Percentiles rank a stretch among this genome's conserved stretches.
Evolutionary conservation across 805 yeast species (phyloP).

Genomic region (Danielozyma ontarioensis): DNA sequence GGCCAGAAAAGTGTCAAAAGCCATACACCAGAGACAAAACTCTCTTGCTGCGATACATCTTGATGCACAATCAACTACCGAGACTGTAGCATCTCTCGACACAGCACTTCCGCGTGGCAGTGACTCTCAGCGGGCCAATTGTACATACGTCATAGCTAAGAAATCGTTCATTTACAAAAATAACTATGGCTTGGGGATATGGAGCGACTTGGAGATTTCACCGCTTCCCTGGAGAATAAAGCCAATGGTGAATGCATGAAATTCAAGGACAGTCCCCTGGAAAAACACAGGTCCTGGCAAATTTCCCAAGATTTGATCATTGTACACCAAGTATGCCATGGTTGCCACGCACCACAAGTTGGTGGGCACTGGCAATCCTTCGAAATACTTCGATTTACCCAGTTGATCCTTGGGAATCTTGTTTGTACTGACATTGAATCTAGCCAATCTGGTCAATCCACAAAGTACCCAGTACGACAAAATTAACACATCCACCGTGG

Average conservation of each 20-base stretch:
- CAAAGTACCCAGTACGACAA: slow-evolving; percentile 85
- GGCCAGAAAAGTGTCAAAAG: neutral
- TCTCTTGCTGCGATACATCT: neutral
- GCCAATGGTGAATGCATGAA: slow-evolving; percentile 64
- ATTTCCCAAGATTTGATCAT: slow-evolving; percentile 41
- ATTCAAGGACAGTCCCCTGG: slow-evolving; percentile 54
- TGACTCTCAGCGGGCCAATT: no score
- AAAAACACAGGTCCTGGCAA: slow-evolving; percentile 66
- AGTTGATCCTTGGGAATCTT: slow-evolving; percentile 83
- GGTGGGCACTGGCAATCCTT: slow-evolving; percentile 95
- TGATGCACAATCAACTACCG: neutral
- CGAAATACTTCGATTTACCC: slow-evolving; percentile 89
- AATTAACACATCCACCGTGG: slow-evolving; percentile 73
- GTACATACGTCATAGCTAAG: neutral
- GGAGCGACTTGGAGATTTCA: slow-evolving; percentile 85
- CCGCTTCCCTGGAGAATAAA: slow-evolving; percentile 82
- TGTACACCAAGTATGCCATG: slow-evolving; percentile 65
- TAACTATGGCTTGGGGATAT: slow-evolving; percentile 75
- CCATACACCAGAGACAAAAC: neutral
- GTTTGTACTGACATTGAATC: slow-evolving; percentile 92
- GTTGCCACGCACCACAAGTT: slow-evolving; percentile 67
- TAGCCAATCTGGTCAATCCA: slow-evolving; percentile 88
- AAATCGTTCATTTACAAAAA: neutral
- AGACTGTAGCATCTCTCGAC: no score
- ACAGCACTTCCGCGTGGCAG: no score